phyloP scores from a whole-genome alignment of 2,329 filamentous ascomycete genomes.

The Diaporthe sp. region DNA sequence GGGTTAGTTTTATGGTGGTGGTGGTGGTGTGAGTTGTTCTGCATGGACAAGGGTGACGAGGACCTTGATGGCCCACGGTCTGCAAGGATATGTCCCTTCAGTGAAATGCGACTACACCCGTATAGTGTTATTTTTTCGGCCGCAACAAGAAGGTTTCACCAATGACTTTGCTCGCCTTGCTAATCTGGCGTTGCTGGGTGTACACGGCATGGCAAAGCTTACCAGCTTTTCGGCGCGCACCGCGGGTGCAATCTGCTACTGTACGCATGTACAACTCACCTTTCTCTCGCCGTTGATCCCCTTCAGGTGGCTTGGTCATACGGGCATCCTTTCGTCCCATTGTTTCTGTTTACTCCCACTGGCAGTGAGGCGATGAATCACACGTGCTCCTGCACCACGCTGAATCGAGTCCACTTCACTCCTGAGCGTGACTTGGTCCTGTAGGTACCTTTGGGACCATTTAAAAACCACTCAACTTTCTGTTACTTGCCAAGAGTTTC shows the following conservation, averaged over 20 bases:
- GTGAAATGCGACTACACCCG: conserved; percentile 11
- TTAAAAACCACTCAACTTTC: neutral
- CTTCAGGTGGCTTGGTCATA: conserved; percentile 23
- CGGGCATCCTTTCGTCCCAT: neutral
- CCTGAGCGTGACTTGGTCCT: neutral
- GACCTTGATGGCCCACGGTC: conserved; percentile 30
- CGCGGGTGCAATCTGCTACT: conserved; percentile 1
- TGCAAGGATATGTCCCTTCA: conserved; percentile 28
- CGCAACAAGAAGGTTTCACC: conserved; percentile 15
- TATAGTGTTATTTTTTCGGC: neutral
- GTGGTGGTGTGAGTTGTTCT: conserved; percentile 30
- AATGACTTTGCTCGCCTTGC: conserved; percentile 12
- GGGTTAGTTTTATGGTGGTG: conserved; percentile 5
- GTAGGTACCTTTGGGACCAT: neutral
- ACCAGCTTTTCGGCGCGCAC: neutral
- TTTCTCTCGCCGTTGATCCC: neutral
- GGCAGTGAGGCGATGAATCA: conserved; percentile 14
- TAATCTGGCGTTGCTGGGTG: conserved; percentile 11
- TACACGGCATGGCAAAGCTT: conserved; percentile 22
- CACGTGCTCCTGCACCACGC: conserved; percentile 16
- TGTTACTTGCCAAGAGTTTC: neutral
- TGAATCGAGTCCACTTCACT: neutral
- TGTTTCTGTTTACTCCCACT: neutral
- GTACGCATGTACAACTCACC: neutral
- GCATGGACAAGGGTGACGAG: conserved; percentile 28